These are phyloP conservation scores for Calocybe gangraenosa DNA, from an alignment of 768 basidiomycete genomes.

Conservation along the genomic window DNA sequence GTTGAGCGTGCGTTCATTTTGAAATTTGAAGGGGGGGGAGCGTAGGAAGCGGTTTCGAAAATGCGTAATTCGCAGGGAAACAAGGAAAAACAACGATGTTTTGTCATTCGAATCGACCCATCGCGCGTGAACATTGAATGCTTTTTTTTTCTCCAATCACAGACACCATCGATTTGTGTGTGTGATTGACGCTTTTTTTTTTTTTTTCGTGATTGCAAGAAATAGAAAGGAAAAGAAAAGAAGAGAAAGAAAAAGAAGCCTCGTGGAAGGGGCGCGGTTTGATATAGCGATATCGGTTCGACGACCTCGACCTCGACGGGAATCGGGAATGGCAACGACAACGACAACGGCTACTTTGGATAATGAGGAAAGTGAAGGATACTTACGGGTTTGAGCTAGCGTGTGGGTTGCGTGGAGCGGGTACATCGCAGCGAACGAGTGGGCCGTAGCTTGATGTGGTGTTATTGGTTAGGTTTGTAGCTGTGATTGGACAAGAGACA, in stretches of 20 bases:
- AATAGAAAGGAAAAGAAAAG: neutral
- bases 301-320: slow-evolving; percentile 23
- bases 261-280: slow-evolving; percentile 5
- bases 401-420: slow-evolving; percentile 77
- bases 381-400: slow-evolving; percentile 83
- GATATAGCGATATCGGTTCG: slow-evolving; percentile 20
- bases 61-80: no score
- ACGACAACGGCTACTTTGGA: slow-evolving; percentile 17
- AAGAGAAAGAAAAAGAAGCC: slow-evolving; percentile 10
- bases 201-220: neutral
- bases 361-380: slow-evolving; percentile 15
- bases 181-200: no score
- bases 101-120: no score
- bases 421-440: slow-evolving; percentile 85
- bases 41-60: no score
- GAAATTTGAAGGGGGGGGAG: no score
- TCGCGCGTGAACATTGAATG: no score
- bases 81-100: no score
- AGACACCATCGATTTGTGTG: no score
- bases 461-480: neutral
- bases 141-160: no score
- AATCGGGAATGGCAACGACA: slow-evolving; percentile 20
- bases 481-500: slow-evolving; percentile 1
- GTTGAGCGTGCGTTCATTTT: slow-evolving; percentile 44
- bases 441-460: slow-evolving; percentile 61